Conservation (phyloP, 345 rosid species). For the Aurinia saxatilis region DNA sequence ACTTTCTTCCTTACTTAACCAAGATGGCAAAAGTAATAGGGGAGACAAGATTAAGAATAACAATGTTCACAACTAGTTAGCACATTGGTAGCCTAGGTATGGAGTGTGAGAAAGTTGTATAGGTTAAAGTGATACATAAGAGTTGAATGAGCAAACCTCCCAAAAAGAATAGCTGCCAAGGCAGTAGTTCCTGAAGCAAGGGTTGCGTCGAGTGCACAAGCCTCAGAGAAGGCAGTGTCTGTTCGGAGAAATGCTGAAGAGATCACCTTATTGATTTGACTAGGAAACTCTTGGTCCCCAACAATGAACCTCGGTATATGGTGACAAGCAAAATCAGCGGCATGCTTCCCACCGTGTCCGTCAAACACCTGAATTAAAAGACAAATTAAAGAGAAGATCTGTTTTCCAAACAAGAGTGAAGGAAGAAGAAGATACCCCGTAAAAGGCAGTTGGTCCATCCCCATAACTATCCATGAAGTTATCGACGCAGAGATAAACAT, state of each 20-base stretch:
- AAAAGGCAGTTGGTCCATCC: slow-evolving; percentile 68
- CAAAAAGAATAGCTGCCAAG: slow-evolving; percentile 67
- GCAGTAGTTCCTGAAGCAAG: slow-evolving; percentile 94
- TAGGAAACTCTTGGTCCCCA: slow-evolving; percentile 62
- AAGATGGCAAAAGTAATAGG: neutral
- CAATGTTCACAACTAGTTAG: neutral
- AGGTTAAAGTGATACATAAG: neutral
- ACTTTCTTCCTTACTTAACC: neutral
- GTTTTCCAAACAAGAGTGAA: no score
- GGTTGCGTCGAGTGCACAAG: slow-evolving; percentile 53
- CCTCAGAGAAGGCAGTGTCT: slow-evolving; percentile 70
- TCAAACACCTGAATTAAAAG: slow-evolving; percentile 56
- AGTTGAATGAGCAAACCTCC: slow-evolving; percentile 43
- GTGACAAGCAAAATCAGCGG: slow-evolving; percentile 69
- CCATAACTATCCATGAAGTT: slow-evolving; percentile 41
- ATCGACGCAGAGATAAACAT: slow-evolving; percentile 60
- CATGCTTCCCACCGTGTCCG: slow-evolving; percentile 93
- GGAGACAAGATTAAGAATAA: neutral
- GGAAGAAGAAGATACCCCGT: slow-evolving; percentile 49
- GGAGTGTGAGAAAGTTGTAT: neutral
- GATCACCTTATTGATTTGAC: slow-evolving; percentile 53
- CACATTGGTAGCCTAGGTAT: neutral
- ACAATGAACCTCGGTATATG: slow-evolving; percentile 67
- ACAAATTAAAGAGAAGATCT: neutral
- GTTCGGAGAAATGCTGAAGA: slow-evolving; percentile 81